A percentile compares a stretch with the other conserved stretches of the same genome.
Conservation (phyloP, 768 basidiomycete species). For the Gloeophyllum trabeum region DNA sequence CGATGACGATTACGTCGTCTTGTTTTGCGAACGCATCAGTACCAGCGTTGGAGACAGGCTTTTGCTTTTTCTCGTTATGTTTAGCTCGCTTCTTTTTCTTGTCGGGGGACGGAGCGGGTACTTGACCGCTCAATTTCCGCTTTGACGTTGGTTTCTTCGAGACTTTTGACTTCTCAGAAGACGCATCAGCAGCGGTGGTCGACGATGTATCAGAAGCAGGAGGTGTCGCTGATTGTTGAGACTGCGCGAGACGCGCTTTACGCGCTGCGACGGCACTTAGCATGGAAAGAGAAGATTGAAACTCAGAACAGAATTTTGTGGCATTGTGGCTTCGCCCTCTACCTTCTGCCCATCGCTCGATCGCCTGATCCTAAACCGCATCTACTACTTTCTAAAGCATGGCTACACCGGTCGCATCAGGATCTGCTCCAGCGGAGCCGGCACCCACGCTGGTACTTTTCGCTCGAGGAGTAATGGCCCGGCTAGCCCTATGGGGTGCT, state of each 20-base stretch:
- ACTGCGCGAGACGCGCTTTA: slow-evolving; percentile 26
- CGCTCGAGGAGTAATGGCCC: slow-evolving; percentile 77
- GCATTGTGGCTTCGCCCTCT: too few species aligned
- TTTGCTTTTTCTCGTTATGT: slow-evolving; percentile 6
- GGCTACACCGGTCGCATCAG: background rate
- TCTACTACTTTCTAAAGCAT: background rate
- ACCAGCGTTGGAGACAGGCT: too few species aligned
- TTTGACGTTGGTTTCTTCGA: slow-evolving; percentile 24
- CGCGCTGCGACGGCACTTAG: slow-evolving; percentile 67
- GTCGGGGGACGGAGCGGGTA: background rate
- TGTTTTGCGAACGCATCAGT: too few species aligned
- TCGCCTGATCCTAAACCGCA: background rate
- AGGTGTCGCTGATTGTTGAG: background rate
- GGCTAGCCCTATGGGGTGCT: slow-evolving; percentile 77
- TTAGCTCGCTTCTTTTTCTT: slow-evolving; percentile 10
- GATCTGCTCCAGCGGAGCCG: slow-evolving; percentile 10
- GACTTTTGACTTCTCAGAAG: slow-evolving; percentile 5
- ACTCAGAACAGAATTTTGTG: background rate
- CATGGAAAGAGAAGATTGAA: slow-evolving; percentile 24
- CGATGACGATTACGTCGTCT: slow-evolving; percentile 18
- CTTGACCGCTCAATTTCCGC: slow-evolving; percentile 25
- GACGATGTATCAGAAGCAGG: slow-evolving; percentile 6
- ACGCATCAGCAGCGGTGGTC: slow-evolving; percentile 8
- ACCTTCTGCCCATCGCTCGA: too few species aligned
- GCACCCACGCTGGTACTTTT: slow-evolving; percentile 46